Conservation (phyloP, 2,329 filamentous ascomycete genomes). For the Diaporthe longicolla region DNA sequence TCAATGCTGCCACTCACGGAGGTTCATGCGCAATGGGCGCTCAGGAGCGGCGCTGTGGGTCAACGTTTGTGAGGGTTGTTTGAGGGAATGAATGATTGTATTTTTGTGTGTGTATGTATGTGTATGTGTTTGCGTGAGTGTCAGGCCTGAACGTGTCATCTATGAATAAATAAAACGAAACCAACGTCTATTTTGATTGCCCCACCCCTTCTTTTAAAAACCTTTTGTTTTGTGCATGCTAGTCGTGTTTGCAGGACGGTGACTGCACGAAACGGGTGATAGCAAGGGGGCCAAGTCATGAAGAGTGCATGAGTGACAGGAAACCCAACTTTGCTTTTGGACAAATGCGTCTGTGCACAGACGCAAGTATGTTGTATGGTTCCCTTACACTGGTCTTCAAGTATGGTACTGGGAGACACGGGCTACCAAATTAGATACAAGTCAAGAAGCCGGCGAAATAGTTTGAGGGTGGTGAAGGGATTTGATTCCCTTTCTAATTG, state of each 20-base stretch:
- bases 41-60: not conserved
- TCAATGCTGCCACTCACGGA: not conserved
- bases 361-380: too few relatives aligned
- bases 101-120: not conserved
- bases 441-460: not conserved
- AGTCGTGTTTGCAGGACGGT: not conserved
- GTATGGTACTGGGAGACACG: not conserved
- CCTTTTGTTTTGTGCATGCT: not conserved
- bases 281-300: not conserved
- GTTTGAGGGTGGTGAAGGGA: not conserved
- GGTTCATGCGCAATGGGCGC: slow-evolving; percentile 18
- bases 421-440: not conserved
- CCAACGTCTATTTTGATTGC: slow-evolving; percentile 5
- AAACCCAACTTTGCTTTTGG: not conserved
- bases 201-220: not conserved
- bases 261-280: not conserved
- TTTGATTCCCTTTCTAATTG: slow-evolving; percentile 7
- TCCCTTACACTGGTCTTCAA: not conserved
- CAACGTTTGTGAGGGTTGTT: not conserved
- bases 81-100: not conserved
- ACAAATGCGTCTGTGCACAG: not conserved
- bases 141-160: slow-evolving; percentile 7
- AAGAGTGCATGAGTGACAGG: not conserved
- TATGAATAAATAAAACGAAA: slow-evolving; percentile 31
- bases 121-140: not conserved